phyloP scores from a whole-genome alignment of 2,329 filamentous ascomycete species.

The Ceratocystis cubensis region DNA sequence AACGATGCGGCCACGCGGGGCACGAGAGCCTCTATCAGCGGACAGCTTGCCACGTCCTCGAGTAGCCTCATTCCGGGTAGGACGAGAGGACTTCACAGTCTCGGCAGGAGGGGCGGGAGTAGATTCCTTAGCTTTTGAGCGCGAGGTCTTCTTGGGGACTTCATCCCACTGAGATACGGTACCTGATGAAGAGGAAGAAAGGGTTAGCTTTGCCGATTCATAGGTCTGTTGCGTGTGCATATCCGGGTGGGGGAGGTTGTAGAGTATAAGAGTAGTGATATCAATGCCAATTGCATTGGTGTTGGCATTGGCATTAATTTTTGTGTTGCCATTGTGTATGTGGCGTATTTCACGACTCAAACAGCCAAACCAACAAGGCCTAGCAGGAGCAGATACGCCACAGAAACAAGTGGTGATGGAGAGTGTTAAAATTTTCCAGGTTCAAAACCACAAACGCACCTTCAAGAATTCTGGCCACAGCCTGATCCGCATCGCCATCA shows the following conservation, averaged over 20 bases:
- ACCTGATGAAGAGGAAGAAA: slow-evolving; percentile 36
- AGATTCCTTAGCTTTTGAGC: slow-evolving; percentile 58
- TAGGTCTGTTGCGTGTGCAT: background rate
- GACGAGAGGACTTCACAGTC: slow-evolving; percentile 40
- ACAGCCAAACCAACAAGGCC: background rate
- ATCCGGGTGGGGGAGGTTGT: background rate
- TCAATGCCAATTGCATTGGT: background rate
- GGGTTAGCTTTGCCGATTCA: background rate
- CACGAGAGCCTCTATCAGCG: slow-evolving; percentile 49
- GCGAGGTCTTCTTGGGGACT: slow-evolving; percentile 67
- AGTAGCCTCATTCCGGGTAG: slow-evolving; percentile 47
- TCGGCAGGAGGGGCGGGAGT: slow-evolving; percentile 34
- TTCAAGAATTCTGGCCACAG: slow-evolving; percentile 68
- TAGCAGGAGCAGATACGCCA: background rate
- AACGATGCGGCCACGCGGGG: slow-evolving; percentile 50
- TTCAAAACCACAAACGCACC: slow-evolving; percentile 37
- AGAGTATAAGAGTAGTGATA: background rate
- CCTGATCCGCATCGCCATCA: slow-evolving; percentile 61
- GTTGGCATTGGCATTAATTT: too few species aligned
- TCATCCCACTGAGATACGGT: slow-evolving; percentile 74
- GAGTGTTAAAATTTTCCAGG: background rate
- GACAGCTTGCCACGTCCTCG: slow-evolving; percentile 47
- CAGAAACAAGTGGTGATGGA: background rate
- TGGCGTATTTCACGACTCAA: background rate
- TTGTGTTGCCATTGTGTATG: background rate